Evolutionary conservation across 2,329 filamentous ascomycete genomes (phyloP), one percentile per base, ranked within the genome.

Genomic region (Diaporthe batatas): DNA sequence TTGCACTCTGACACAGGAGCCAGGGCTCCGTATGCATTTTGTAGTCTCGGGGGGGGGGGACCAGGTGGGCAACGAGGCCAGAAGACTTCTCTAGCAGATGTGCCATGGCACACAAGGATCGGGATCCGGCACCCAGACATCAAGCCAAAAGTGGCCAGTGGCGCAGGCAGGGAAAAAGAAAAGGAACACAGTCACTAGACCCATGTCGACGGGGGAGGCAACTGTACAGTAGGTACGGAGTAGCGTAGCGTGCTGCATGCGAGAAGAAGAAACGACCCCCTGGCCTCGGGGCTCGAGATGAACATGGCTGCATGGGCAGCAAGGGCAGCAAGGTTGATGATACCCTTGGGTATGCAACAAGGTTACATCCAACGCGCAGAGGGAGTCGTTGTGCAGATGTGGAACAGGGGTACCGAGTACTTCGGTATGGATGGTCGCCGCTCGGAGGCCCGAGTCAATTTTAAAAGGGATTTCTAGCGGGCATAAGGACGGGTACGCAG

Each of bases 291-390:
- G 64, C 55, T 71, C 62, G 70, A 67, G 54, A 72, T 55, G 73
- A 55, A 70, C 65, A 71, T 62, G 58, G 58, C 39, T 62, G 58
- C 58, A 62, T 70, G 70, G 73, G 42, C 51, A 70, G 14, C 68
- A 62, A 70, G 70, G 73, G 42, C 51, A 70, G 14, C 68, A 62
- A 70, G 44, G 57, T 70, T 68, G 57, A 67, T 68, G 53, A 67
- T 74, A 59, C 73, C 70, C 70, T 54, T 53, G n/a, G 57, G 70
- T 54, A 74, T 72, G 73, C 70, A 72, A 54, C 25, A 25, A 49
- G 62, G 72, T 74, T 68, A 55, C 68, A 64, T 67, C 53, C 29
- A 65, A 47, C 62, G 54, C 67, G 67, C 58, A 70, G 58, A 53
- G 34, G 47, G 47, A 54, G 58, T 55, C 64, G 72, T 72, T 42